Evolutionary conservation across 2,329 filamentous ascomycete species (phyloP).

Genomic region (Leptographium galeiforme): DNA sequence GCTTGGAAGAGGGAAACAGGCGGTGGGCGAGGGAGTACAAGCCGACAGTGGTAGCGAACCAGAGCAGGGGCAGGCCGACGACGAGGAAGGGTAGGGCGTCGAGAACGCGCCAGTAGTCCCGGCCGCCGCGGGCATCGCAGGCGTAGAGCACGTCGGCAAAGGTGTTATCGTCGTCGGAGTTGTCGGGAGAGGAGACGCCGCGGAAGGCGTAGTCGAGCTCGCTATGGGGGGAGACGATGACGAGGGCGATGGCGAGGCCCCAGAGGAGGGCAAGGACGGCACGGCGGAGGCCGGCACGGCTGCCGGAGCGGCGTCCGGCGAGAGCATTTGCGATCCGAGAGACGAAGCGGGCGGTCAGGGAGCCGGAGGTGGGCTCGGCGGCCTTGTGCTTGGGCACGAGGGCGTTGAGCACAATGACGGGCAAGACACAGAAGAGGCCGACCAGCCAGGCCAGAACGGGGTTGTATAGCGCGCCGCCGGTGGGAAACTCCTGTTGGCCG

Average conservation of each 20-base stretch:
- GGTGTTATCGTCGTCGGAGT: conserved; percentile 1
- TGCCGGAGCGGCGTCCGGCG: not conserved
- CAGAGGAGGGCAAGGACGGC: conserved; percentile 7
- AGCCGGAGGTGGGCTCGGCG: not conserved
- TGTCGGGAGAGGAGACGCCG: not conserved
- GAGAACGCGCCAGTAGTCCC: conserved; percentile 8
- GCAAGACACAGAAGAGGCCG: conserved; percentile 5
- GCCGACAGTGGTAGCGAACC: conserved; percentile 6
- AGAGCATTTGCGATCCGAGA: not conserved
- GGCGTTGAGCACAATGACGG: conserved; percentile 8
- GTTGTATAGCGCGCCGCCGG: conserved; percentile 11
- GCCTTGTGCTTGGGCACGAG: conserved; percentile 4
- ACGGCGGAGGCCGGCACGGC: conserved; percentile 8
- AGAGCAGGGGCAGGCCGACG: conserved; percentile 9
- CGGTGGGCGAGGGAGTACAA: not conserved
- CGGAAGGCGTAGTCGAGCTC: conserved; percentile 8
- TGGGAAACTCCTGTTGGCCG: conserved; percentile 3
- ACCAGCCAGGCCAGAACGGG: conserved; percentile 9
- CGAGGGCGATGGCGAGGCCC: conserved; percentile 5
- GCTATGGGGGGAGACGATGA: conserved; percentile 8
- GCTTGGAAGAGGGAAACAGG: no score
- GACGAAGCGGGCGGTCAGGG: not conserved
- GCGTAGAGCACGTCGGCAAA: not conserved
- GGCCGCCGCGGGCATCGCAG: conserved; percentile 11
- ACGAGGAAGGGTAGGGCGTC: conserved; percentile 7